Conservation (phyloP, 305 asterid genomes). For the Striga hermonthica region DNA sequence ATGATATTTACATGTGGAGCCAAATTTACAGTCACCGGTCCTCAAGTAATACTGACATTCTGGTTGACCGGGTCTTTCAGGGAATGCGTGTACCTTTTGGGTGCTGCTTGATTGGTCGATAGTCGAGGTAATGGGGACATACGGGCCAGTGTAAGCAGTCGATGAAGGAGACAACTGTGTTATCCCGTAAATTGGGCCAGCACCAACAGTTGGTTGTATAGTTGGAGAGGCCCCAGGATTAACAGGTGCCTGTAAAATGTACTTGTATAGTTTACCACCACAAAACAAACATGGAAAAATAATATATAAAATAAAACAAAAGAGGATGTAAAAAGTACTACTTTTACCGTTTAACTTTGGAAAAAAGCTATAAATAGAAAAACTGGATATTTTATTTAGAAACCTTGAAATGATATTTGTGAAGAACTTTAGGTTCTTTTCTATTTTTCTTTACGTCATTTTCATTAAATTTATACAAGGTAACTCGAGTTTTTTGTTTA, state of each 20-base stretch:
- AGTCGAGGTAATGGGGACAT: constrained; percentile 50
- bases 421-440: no score
- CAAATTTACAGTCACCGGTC: constrained; percentile 72
- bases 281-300: not conserved
- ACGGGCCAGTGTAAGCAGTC: constrained; percentile 60
- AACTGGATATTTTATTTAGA: no score
- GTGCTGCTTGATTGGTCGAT: constrained; percentile 61
- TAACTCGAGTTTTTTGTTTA: no score
- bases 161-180: constrained; percentile 73
- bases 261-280: constrained; percentile 1
- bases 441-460: no score
- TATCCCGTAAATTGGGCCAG: constrained; percentile 60
- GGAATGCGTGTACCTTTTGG: constrained; percentile 59
- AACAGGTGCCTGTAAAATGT: constrained; percentile 54
- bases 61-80: constrained; percentile 76
- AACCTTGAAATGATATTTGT: no score
- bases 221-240: constrained; percentile 54
- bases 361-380: no score
- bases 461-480: no score
- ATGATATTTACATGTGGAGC: constrained; percentile 69
- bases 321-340: no score
- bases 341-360: no score
- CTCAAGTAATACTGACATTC: constrained; percentile 68
- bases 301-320: not conserved
- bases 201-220: constrained; percentile 57